Conservation (phyloP, 2,329 filamentous ascomycete genomes). For the Fusarium dlaminii region DNA sequence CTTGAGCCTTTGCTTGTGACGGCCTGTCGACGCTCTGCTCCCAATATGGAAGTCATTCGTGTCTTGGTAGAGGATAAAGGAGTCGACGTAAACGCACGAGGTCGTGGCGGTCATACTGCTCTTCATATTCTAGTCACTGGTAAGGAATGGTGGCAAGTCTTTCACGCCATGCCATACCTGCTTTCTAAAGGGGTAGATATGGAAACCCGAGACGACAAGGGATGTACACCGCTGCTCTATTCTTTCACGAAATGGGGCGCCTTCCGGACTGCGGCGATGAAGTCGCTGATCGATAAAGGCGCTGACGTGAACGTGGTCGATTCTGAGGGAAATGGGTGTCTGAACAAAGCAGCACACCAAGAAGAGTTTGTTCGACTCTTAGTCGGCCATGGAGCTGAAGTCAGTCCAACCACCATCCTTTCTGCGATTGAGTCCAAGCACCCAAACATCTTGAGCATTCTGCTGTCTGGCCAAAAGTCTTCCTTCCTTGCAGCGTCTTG, state of each 20-base stretch:
- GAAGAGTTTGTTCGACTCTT: conserved; percentile 13
- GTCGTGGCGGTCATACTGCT: not conserved
- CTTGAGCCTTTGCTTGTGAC: not conserved
- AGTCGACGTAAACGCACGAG: not conserved
- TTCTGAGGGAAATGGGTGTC: not conserved
- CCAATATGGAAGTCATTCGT: conserved; percentile 30
- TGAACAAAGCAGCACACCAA: conserved; percentile 3
- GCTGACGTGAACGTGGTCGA: conserved; percentile 21
- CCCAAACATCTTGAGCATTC: not conserved
- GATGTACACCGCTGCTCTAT: conserved; percentile 18
- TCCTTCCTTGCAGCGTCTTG: not conserved
- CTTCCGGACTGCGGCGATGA: not conserved
- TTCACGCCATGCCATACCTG: conserved; percentile 31
- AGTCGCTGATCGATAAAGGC: conserved; percentile 10
- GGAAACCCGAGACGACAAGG: not conserved
- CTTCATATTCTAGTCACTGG: conserved; percentile 18
- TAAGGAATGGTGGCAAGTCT: conserved; percentile 25
- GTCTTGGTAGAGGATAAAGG: conserved; percentile 30
- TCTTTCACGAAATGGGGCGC: not conserved
- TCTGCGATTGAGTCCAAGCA: not conserved
- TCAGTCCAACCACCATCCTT: not conserved
- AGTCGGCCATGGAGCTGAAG: conserved; percentile 13
- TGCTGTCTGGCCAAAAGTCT: conserved; percentile 10
- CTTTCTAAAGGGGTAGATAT: conserved; percentile 27
- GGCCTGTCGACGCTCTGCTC: conserved; percentile 13